Conservation (phyloP, 2,329 filamentous ascomycete species). For the Alternaria arbusti region DNA sequence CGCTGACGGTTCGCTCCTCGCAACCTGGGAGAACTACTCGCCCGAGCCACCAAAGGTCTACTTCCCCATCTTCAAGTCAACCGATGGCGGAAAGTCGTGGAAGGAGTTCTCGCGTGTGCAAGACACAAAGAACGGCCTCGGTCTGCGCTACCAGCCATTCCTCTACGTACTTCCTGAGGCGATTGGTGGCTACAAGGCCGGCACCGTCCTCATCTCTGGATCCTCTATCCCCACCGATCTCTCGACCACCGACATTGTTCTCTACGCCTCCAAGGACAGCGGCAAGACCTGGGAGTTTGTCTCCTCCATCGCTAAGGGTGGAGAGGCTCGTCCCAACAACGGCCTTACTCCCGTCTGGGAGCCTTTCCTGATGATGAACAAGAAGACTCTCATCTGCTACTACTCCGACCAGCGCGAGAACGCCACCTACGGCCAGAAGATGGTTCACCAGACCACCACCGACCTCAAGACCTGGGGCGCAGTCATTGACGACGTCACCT, state of each 20-base stretch:
- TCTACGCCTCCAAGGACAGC: constrained; percentile 69
- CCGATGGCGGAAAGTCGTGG: constrained; percentile 63
- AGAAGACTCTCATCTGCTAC: constrained; percentile 68
- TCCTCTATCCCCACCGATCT: constrained; percentile 66
- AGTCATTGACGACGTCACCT: constrained; percentile 67
- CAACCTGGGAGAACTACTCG: constrained; percentile 63
- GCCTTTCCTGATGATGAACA: constrained; percentile 67
- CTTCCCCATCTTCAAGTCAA: constrained; percentile 56
- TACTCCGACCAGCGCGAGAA: constrained; percentile 75
- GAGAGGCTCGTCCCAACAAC: constrained; percentile 67
- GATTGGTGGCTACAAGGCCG: constrained; percentile 65
- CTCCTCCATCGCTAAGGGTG: constrained; percentile 68
- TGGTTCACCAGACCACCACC: constrained; percentile 67
- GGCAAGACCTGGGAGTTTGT: constrained; percentile 71
- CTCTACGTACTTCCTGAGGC: constrained; percentile 67
- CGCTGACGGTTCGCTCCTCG: constrained; percentile 54
- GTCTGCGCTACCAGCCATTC: constrained; percentile 72
- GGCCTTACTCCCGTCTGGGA: constrained; percentile 75
- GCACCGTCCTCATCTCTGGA: constrained; percentile 68
- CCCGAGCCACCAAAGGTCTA: constrained; percentile 53
- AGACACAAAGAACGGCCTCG: constrained; percentile 71
- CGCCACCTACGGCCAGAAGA: constrained; percentile 68
- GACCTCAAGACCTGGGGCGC: constrained; percentile 67
- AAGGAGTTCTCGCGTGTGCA: constrained; percentile 66
- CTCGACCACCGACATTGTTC: constrained; percentile 69